These are phyloP conservation scores for Aspergillus heteromorphus DNA, from an alignment of 495 filamentous ascomycete genomes.

Conservation along the genomic window DNA sequence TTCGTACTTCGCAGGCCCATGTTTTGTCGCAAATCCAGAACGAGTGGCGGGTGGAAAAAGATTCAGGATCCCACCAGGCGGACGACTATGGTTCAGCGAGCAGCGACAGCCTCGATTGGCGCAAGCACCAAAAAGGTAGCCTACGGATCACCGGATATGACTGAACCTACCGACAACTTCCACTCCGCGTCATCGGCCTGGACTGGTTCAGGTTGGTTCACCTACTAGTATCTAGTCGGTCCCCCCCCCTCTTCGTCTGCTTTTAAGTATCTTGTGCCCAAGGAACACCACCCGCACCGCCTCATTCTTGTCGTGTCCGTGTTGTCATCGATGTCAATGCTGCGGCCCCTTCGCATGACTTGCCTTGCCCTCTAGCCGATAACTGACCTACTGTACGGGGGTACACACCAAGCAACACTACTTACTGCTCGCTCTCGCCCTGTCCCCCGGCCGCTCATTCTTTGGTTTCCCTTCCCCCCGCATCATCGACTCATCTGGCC, in stretches of 20 bases:
- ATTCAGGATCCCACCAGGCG: not conserved
- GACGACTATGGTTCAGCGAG: not conserved
- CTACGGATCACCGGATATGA: slow-evolving; percentile 14
- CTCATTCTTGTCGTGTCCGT: slow-evolving; percentile 14
- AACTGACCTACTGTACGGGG: not conserved
- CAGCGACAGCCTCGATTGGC: not conserved
- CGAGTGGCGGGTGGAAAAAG: not conserved
- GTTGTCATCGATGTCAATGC: slow-evolving; percentile 10
- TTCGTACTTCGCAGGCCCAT: not conserved
- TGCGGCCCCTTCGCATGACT: not conserved
- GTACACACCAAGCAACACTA: too few species aligned
- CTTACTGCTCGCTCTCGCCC: not conserved
- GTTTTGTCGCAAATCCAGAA: not conserved
- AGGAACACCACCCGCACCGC: slow-evolving; percentile 16
- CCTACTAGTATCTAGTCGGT: too few species aligned
- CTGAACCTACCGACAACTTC: slow-evolving; percentile 3
- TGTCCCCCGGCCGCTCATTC: not conserved
- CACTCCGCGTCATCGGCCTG: slow-evolving; percentile 19
- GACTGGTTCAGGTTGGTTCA: not conserved
- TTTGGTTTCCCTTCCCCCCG: slow-evolving; percentile 2
- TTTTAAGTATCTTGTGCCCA: slow-evolving; percentile 11
- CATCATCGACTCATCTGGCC: slow-evolving; percentile 17
- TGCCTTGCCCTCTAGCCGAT: not conserved
- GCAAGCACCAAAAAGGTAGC: not conserved
- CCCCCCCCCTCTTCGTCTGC: not conserved